Base-by-base conservation (phyloP, 225 moss, liverwort and hornwort genomes). In the Climacium dendroides region DNA sequence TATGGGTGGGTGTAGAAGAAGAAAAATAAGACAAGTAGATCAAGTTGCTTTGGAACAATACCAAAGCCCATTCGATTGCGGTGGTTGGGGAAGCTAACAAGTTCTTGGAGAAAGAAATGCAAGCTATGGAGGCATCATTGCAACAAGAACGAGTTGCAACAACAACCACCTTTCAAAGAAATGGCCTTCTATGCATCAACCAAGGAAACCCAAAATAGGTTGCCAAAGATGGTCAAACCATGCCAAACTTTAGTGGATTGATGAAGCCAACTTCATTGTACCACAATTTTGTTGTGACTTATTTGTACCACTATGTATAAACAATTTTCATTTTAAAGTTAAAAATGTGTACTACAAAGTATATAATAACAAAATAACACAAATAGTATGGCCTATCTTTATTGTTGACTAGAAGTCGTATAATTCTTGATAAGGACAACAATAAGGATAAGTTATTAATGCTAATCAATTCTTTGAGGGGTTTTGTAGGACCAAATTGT, bases 191-290 rank as follows among this genome's bases (percentile, higher is more conserved):
- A 9, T 73, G 5, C 19, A 34, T 9, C 1, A 73, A 1, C 16
- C 0, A 2, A 74, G 2, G 34, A 34, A 11, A 43, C 4, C 9
- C 12, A 52, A 10, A 63, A 34, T 11, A 4, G 24, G 0, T 50
- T 80, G 8, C 7, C 0, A 30, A 2, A 60, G 17, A 37, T 73
- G 25, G 25, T 32, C 5, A 62, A 39, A 53, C 14, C 24, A 4
- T 61, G 1, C 9, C 0, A 4, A 71, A 50, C 8, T 0, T 11
- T 0, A 28, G 1, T 43, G 3, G 35, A 34, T 43, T 66, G 11
- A 78, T 57, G 6, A 32, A 65, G 15, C 3, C 32, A 80, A 43
- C 3, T 23, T 6, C 9, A 43, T 45, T 30, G 22, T 80, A 4
- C 10, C 4, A 43, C 4, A 80, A 22, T 45, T 32, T 9, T 13